A percentile compares a stretch with the other conserved stretches of the same genome.
Conservation (phyloP, 169 alveolate species). For the Cryptosporidium xiaoi region DNA sequence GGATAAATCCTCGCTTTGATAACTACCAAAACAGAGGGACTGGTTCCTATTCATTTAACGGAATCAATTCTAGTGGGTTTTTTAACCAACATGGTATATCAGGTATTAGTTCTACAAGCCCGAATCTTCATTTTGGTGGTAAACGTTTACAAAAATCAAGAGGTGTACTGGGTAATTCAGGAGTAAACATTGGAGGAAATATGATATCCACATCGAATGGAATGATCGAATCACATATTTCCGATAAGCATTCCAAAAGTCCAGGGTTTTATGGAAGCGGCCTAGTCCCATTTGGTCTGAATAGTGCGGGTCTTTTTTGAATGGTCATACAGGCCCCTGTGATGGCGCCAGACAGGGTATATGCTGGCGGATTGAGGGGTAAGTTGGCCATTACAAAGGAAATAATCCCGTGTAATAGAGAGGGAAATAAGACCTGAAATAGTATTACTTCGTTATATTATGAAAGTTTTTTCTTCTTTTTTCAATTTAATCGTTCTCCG, state of each 20-base stretch:
- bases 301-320: constrained; percentile 23
- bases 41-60: not conserved
- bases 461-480: too few species aligned
- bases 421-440: too few species aligned
- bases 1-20: constrained; percentile 25
- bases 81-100: constrained; percentile 16
- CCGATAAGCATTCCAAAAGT: constrained; percentile 27
- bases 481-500: too few species aligned
- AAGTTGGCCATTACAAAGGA: too few species aligned
- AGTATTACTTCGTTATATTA: too few species aligned
- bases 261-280: constrained; percentile 36
- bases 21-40: too few species aligned
- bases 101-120: constrained; percentile 2
- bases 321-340: not conserved
- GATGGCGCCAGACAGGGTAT: not conserved
- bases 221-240: not conserved
- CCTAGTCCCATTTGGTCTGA: constrained; percentile 50
- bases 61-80: constrained; percentile 27
- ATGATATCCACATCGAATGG: too few species aligned
- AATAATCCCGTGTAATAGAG: too few species aligned
- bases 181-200: too few species aligned
- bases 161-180: constrained; percentile 7
- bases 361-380: not conserved
- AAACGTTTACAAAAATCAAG: constrained; percentile 24
- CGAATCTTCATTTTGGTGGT: constrained; percentile 16